Conservation (phyloP, 192 early-diverging fungal genomes). For the Umbelopsis sp. region DNA sequence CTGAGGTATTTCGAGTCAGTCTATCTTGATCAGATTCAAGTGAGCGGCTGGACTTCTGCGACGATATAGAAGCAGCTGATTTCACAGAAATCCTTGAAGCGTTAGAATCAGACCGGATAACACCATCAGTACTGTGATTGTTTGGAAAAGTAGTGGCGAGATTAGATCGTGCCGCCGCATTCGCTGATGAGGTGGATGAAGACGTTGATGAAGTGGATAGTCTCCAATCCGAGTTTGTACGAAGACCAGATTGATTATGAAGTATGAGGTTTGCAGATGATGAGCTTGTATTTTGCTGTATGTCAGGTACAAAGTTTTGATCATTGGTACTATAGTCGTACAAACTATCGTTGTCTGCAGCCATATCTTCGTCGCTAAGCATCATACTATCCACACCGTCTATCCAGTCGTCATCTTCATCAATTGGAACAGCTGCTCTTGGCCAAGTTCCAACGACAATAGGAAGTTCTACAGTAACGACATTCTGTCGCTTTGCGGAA, state of each 20-base stretch:
- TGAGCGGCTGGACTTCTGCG: slow-evolving; percentile 20
- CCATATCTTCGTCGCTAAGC: neutral
- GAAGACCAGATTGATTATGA: neutral
- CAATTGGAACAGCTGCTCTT: slow-evolving; percentile 37
- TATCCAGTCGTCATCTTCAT: slow-evolving; percentile 38
- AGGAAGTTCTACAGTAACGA: slow-evolving; percentile 25
- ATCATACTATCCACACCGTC: neutral
- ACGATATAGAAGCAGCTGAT: slow-evolving; percentile 21
- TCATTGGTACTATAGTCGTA: slow-evolving; percentile 15
- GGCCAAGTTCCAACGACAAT: slow-evolving; percentile 42
- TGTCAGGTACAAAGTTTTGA: neutral
- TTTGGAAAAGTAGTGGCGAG: neutral
- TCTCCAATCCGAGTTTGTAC: neutral
- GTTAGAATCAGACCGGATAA: slow-evolving; percentile 24
- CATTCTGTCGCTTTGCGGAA: neutral
- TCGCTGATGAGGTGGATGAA: neutral
- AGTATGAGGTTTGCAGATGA: neutral
- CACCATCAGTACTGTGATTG: neutral
- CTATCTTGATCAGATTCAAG: slow-evolving; percentile 21
- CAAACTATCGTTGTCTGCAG: slow-evolving; percentile 9
- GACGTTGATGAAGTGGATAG: neutral
- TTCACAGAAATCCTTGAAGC: slow-evolving; percentile 26
- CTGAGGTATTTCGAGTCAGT: slow-evolving; percentile 29
- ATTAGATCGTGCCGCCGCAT: neutral
- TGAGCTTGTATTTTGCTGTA: neutral